phyloP scores from a whole-genome alignment of 1,284 basidiomycete species.

The Puccinia sorghi region DNA sequence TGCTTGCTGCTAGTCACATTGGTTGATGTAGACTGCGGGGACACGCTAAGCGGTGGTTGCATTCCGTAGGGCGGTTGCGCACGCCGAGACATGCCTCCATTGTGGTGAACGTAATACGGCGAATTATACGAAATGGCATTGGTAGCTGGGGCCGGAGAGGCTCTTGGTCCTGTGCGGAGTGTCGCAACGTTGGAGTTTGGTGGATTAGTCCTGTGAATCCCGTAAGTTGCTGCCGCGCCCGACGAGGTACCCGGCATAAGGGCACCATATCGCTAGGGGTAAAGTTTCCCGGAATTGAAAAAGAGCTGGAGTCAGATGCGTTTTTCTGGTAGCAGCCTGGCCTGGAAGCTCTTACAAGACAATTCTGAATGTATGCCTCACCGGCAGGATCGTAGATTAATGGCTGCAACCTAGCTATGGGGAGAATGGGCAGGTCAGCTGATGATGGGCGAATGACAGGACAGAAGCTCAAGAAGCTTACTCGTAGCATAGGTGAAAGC shows the following conservation, averaged over 20 bases:
- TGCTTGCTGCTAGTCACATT: neutral
- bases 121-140: constrained; percentile 3
- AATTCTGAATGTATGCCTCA: constrained; percentile 47
- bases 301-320: neutral
- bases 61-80: constrained; percentile 21
- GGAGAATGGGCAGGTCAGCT: neutral
- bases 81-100: constrained; percentile 5
- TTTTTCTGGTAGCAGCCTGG: too few species aligned
- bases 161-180: constrained; percentile 16
- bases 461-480: constrained; percentile 4
- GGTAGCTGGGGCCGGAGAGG: constrained; percentile 16
- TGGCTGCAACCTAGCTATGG: constrained; percentile 26
- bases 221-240: neutral
- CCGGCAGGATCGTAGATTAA: constrained; percentile 31
- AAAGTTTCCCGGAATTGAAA: neutral
- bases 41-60: constrained; percentile 16
- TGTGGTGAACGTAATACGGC: neutral
- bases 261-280: constrained; percentile 41
- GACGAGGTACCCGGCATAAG: constrained; percentile 34
- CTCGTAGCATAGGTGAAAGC: constrained; percentile 45
- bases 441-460: neutral
- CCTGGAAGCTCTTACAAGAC: constrained; percentile 7
- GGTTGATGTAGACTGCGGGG: constrained; percentile 39
- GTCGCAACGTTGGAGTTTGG: constrained; percentile 14
- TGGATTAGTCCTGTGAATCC: neutral